phyloP scores from a whole-genome alignment of 305 asterid genomes.

The Striga hermonthica region DNA sequence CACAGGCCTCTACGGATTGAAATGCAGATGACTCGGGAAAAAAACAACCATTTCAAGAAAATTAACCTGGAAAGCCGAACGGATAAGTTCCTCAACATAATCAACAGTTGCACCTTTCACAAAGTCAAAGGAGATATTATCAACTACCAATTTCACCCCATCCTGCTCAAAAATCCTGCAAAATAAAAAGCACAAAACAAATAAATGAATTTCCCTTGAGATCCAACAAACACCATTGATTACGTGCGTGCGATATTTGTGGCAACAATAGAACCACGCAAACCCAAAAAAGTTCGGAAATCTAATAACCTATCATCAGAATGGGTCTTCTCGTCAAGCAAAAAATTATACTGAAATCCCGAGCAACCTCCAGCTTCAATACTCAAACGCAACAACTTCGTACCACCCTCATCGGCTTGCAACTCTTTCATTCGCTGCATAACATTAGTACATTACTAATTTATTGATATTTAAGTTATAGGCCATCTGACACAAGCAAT shows the following conservation, averaged over 20 bases:
- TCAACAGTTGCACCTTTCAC: conserved; percentile 94
- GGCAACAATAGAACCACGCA: conserved; percentile 4
- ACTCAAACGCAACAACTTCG: conserved; percentile 79
- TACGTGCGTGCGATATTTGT: neutral
- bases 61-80: conserved; percentile 92
- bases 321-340: conserved; percentile 69
- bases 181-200: conserved; percentile 24
- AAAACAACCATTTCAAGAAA: conserved; percentile 3
- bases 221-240: conserved; percentile 13
- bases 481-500: conserved; percentile 21
- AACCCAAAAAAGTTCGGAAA: conserved; percentile 19
- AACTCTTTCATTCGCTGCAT: conserved; percentile 78
- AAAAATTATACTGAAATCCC: conserved; percentile 89
- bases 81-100: conserved; percentile 92
- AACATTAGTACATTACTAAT: conserved; percentile 8
- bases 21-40: neutral
- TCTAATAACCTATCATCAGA: conserved; percentile 70
- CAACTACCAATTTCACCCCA: conserved; percentile 92
- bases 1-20: neutral
- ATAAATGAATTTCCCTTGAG: conserved; percentile 3
- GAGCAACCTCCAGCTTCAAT: conserved; percentile 99
- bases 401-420: conserved; percentile 65
- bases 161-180: conserved; percentile 82
- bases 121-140: conserved; percentile 73
- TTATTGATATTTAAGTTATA: neutral